Conservation (phyloP, 306 rosid species). For the Cotoneaster glaucophyllus region DNA sequence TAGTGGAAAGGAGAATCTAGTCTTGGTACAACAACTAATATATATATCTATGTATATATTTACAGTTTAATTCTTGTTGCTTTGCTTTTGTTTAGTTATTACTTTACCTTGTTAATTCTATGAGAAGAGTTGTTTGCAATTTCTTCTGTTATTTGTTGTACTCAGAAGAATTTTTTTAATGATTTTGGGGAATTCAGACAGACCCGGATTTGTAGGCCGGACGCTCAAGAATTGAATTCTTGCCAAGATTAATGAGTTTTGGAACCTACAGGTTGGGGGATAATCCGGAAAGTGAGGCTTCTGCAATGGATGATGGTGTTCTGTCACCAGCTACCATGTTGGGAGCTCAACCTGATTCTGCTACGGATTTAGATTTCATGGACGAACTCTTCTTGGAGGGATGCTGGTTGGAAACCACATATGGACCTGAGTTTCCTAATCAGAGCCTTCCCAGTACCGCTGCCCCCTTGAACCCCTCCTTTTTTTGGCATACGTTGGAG, state of each 20-base stretch:
- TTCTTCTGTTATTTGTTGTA: not conserved
- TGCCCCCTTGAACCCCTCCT: conserved; percentile 49
- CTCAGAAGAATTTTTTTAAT: conserved; percentile 6
- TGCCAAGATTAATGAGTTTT: conserved; percentile 22
- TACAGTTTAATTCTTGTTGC: not conserved
- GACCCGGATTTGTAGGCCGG: conserved; percentile 15
- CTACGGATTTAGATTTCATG: conserved; percentile 79
- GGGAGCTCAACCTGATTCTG: conserved; percentile 45
- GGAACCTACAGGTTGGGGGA: conserved; percentile 7
- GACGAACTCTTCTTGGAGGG: conserved; percentile 71
- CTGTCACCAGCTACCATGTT: conserved; percentile 47
- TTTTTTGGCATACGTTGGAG: conserved; percentile 53
- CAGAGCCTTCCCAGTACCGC: conserved; percentile 43
- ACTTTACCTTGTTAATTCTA: not conserved
- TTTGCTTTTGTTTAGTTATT: not conserved
- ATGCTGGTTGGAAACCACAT: conserved; percentile 79
- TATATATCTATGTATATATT: not conserved
- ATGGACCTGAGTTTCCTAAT: conserved; percentile 53
- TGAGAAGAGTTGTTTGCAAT: not conserved
- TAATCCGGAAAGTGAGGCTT: conserved; percentile 5
- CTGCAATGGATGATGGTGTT: conserved; percentile 58
- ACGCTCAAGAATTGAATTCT: conserved; percentile 10
- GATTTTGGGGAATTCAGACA: conserved; percentile 22
- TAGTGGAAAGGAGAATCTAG: conserved; percentile 3
- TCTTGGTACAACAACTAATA: not conserved